Conservation (phyloP, 768 basidiomycete species). For the Amanita brunnescens region DNA sequence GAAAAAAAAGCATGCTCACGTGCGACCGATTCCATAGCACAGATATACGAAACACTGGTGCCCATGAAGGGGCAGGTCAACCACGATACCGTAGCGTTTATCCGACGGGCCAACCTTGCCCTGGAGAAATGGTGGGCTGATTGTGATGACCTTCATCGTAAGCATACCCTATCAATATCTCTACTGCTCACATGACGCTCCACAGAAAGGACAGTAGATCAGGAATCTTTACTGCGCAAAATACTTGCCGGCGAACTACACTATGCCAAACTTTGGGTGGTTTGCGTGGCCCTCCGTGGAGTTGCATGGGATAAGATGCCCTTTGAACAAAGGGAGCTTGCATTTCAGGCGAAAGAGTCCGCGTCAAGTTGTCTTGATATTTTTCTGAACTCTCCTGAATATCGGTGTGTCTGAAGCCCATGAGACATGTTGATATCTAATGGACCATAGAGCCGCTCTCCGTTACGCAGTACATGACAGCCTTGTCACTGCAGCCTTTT, state of each 20-base stretch:
- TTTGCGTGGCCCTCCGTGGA: constrained; percentile 86
- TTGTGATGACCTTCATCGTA: constrained; percentile 79
- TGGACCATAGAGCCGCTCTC: constrained; percentile 58
- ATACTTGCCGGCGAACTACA: constrained; percentile 83
- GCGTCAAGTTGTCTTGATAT: constrained; percentile 80
- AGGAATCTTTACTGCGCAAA: constrained; percentile 78
- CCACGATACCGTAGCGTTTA: constrained; percentile 76
- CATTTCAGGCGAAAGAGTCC: constrained; percentile 92
- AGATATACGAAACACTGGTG: constrained; percentile 86
- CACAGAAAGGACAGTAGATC: constrained; percentile 71
- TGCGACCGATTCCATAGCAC: constrained; percentile 41
- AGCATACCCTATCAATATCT: constrained; percentile 14
- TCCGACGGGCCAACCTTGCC: constrained; percentile 78
- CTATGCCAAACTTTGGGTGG: constrained; percentile 92
- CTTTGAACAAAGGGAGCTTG: constrained; percentile 88
- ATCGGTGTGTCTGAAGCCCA: constrained; percentile 43
- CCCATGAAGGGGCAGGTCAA: constrained; percentile 83
- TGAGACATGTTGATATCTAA: neutral
- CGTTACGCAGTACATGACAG: constrained; percentile 91
- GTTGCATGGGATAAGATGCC: constrained; percentile 96
- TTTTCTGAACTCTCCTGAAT: constrained; percentile 73
- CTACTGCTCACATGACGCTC: constrained; percentile 7
- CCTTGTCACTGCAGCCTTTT: constrained; percentile 86
- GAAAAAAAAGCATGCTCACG: neutral
- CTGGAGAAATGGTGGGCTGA: constrained; percentile 90